These are phyloP conservation scores for Sicyos edulis DNA, from an alignment of 306 rosid species.

Conservation along the genomic window DNA sequence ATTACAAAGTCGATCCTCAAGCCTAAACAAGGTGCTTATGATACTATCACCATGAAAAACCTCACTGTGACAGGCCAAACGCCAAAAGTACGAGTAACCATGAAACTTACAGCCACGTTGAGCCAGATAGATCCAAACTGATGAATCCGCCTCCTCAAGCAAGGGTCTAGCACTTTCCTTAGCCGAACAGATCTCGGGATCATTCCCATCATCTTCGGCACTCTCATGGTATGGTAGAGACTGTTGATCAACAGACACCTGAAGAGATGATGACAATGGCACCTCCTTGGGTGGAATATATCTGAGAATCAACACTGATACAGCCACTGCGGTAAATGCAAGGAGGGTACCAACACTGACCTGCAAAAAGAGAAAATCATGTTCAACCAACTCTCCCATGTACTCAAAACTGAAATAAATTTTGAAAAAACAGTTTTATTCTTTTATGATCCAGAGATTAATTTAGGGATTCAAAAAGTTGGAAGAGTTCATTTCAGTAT, in stretches of 20 bases:
- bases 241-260: constrained; percentile 41
- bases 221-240: constrained; percentile 22
- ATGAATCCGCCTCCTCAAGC: constrained; percentile 34
- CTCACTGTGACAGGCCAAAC: background rate
- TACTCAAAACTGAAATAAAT: background rate
- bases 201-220: constrained; percentile 29
- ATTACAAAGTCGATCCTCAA: too few relatives aligned
- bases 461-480: too few relatives aligned
- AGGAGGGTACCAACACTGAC: constrained; percentile 95
- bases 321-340: constrained; percentile 73
- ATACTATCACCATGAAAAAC: too few relatives aligned
- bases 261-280: constrained; percentile 56
- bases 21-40: too few relatives aligned
- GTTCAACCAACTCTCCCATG: background rate
- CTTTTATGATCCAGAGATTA: too few relatives aligned
- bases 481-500: background rate
- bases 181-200: constrained; percentile 28
- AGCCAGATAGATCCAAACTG: constrained; percentile 33
- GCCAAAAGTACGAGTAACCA: background rate
- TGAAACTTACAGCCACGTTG: constrained; percentile 49
- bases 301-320: constrained; percentile 74
- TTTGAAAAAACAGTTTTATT: too few relatives aligned
- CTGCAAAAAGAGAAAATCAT: constrained; percentile 33
- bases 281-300: constrained; percentile 80
- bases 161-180: constrained; percentile 34